A percentile compares a stretch with the other conserved stretches of the same genome.
Conservation (phyloP, 495 filamentous ascomycete genomes). For the Amphirosellinia nigrospora region DNA sequence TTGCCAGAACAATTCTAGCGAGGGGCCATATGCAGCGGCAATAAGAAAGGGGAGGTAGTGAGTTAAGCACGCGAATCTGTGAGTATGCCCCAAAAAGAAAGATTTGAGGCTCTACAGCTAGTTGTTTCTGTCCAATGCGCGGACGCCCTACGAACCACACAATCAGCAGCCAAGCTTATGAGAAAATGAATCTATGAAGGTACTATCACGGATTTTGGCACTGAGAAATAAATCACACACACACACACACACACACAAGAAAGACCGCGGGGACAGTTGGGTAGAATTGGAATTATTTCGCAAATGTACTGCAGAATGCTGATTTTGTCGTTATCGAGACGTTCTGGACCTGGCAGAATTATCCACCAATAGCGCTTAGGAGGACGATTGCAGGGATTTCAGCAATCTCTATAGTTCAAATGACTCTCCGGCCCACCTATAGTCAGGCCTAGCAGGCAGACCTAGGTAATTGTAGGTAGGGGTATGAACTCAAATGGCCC, state of each 20-base stretch:
- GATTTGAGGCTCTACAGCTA: not conserved
- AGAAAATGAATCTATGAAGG: not conserved
- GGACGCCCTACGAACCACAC: slow-evolving; percentile 18
- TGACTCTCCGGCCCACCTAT: slow-evolving; percentile 16
- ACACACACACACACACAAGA: not conserved
- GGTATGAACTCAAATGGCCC: slow-evolving; percentile 4
- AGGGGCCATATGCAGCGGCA: slow-evolving; percentile 4
- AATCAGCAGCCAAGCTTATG: not conserved
- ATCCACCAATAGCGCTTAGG: slow-evolving; percentile 17
- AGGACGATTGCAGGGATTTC: not conserved
- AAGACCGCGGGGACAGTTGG: not conserved
- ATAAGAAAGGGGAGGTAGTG: not conserved
- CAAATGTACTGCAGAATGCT: not conserved
- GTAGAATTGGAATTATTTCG: not conserved
- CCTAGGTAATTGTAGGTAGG: not conserved
- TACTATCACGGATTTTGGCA: not conserved
- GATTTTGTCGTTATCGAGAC: not conserved
- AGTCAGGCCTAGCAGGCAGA: not conserved
- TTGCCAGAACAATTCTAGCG: not conserved
- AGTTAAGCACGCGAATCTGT: not conserved
- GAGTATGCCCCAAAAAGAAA: slow-evolving; percentile 3
- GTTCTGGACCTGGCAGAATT: slow-evolving; percentile 18
- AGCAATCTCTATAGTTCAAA: slow-evolving; percentile 22
- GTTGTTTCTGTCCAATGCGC: not conserved
- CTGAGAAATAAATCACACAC: slow-evolving; percentile 6